Base-by-base conservation (phyloP, 2,329 filamentous ascomycete genomes). In the Zalaria sp. region DNA sequence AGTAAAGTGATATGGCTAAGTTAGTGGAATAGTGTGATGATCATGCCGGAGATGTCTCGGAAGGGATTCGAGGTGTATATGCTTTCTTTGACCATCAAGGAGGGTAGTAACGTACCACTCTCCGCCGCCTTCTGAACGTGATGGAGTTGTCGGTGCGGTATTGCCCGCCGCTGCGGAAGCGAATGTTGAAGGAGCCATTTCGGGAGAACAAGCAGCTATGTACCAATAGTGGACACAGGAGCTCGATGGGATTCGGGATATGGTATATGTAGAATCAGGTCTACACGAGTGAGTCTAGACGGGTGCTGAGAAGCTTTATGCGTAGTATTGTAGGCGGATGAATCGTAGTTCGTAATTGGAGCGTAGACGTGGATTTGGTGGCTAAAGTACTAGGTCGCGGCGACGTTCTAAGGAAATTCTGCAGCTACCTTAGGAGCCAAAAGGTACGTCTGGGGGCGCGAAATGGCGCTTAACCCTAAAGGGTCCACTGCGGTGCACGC, bases 161-260 rank as follows among this genome's bases (percentile, higher is more conserved):
- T 53, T 66, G 51, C 61, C 64, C 46, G 67, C 66, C 11, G 67
- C 67, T 43, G 67, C 67, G 44, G 67, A 69, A 50, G 67, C 67
- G 53, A 71, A 71, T 44, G 66, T 66, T 40, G 60, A 61, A 46
- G 66, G 66, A 49, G 65, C 64, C 66, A 69, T 68, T 44, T 40
- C 29, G 36, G 31, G 29, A 7, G n/a, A 32, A 7, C 7, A 32
- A 32, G 29, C 29, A 7, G n/a, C 29, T 7, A 32, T 7, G 7
- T 7, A 7, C 29, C n/a, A 32, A 7, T 32, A n/a, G 29, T n/a
- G 29, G 29, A 32, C n/a, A 32, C 29, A 32, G 29, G 29, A 32
- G 29, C 29, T 32, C 29, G 29, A 18, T 18, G 18, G 2, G 18
- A 18, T 18, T 18, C 18, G 18, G 18, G 18, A 18, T 18, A 18